Evolutionary conservation across 495 filamentous ascomycete genomes (phyloP).

Genomic region (Friedmanniomyces endolithicus): DNA sequence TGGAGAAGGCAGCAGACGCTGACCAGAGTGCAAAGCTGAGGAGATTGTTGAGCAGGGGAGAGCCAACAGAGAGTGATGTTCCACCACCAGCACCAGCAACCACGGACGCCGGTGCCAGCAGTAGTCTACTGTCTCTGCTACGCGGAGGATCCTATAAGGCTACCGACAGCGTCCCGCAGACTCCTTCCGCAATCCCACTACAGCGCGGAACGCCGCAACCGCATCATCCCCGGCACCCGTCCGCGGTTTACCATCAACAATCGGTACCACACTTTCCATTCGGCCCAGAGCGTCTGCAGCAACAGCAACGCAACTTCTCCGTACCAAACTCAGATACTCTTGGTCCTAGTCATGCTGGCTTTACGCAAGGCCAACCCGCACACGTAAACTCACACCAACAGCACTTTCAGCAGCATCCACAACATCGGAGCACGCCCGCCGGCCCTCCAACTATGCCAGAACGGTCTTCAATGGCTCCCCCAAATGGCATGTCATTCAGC

Average conservation of each 20-base stretch:
- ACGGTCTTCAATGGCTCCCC: neutral
- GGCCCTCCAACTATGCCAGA: neutral
- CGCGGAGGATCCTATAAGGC: neutral
- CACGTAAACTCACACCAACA: conserved; percentile 3
- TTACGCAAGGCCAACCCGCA: neutral
- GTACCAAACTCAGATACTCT: conserved; percentile 16
- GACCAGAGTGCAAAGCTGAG: conserved; percentile 6
- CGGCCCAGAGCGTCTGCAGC: conserved; percentile 4
- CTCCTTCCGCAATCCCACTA: conserved; percentile 12
- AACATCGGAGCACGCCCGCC: conserved; percentile 4
- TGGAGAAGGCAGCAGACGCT: neutral
- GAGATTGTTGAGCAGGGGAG: conserved; percentile 9
- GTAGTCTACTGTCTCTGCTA: conserved; percentile 13
- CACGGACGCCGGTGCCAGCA: neutral
- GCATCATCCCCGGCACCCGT: conserved; percentile 10
- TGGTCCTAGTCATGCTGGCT: neutral
- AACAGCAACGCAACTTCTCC: conserved; percentile 20
- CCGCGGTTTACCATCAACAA: conserved; percentile 3
- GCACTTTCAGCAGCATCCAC: conserved; percentile 1
- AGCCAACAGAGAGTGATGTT: neutral
- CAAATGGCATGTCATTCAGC: neutral
- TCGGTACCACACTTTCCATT: conserved; percentile 17
- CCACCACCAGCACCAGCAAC: neutral
- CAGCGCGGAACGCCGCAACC: conserved; percentile 15
- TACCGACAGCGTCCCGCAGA: conserved; percentile 1